Evolutionary conservation across 2,329 filamentous ascomycete species (phyloP).

Genomic region (Nannizziopsis arthrosporioides): DNA sequence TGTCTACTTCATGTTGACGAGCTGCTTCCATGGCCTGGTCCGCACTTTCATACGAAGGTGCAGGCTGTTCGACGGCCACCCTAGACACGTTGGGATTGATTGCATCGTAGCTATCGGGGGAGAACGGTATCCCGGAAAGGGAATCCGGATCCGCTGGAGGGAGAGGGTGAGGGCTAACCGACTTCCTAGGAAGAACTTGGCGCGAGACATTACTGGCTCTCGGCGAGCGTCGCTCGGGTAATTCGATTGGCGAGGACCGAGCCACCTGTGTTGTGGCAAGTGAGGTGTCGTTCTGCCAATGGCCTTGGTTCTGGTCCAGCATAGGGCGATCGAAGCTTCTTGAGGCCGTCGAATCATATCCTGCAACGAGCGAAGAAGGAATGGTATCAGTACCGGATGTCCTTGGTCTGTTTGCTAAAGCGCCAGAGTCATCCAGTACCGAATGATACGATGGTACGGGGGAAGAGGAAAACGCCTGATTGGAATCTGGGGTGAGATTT

Average conservation of each 20-base stretch:
- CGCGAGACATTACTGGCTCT: conserved; percentile 26
- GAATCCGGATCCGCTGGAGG: conserved; percentile 26
- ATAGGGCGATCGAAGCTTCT: conserved; percentile 21
- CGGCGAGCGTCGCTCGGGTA: conserved; percentile 21
- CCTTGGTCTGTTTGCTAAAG: conserved; percentile 20
- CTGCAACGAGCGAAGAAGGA: conserved; percentile 33
- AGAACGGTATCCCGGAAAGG: conserved; percentile 43
- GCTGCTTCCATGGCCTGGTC: conserved; percentile 31
- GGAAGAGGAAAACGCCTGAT: conserved; percentile 14
- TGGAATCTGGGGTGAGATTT: conserved; percentile 10
- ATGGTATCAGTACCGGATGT: conserved; percentile 23
- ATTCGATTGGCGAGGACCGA: conserved; percentile 22
- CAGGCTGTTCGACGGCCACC: conserved; percentile 24
- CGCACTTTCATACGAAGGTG: conserved; percentile 28
- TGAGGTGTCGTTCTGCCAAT: conserved; percentile 20
- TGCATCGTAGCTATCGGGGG: conserved; percentile 50
- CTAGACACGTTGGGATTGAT: conserved; percentile 41
- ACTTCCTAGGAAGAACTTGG: conserved; percentile 43
- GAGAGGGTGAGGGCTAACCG: conserved; percentile 46
- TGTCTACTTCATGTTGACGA: conserved; percentile 28
- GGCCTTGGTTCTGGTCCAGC: conserved; percentile 21
- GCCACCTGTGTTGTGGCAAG: conserved; percentile 21
- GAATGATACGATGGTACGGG: conserved; percentile 21
- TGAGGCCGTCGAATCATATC: conserved; percentile 27
- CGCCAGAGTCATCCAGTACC: conserved; percentile 15